Evolutionary conservation across 2,329 filamentous ascomycete species (phyloP).

Genomic region (Arthrobotrys pseudoclavata): DNA sequence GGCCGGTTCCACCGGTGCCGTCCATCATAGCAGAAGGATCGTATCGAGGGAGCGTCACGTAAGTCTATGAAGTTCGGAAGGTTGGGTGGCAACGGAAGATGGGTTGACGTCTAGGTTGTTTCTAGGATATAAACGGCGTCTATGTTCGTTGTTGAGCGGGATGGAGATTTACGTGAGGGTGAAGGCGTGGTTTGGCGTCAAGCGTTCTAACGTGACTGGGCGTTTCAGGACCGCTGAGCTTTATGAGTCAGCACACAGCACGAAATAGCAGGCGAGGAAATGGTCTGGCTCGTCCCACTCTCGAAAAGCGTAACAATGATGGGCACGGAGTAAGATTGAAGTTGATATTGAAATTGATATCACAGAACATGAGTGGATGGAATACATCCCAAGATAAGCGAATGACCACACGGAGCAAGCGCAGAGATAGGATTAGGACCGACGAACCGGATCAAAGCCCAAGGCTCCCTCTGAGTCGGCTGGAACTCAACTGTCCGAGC

Average conservation of each 20-base stretch:
- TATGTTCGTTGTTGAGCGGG: conserved; percentile 7
- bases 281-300: background rate
- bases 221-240: conserved; percentile 40
- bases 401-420: conserved; percentile 14
- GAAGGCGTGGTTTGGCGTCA: conserved; percentile 40
- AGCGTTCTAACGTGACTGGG: conserved; percentile 55
- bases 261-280: conserved; percentile 2
- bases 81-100: background rate
- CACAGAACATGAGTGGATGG: conserved; percentile 3
- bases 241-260: conserved; percentile 46
- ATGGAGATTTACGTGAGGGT: conserved; percentile 16
- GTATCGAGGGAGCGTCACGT: conserved; percentile 26
- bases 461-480: conserved; percentile 15
- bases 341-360: conserved; percentile 14
- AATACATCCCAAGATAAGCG: conserved; percentile 15
- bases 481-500: background rate
- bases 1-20: conserved; percentile 21
- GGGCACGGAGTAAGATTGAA: conserved; percentile 5
- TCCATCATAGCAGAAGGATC: conserved; percentile 29
- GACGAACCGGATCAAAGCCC: conserved; percentile 13
- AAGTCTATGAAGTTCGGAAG: background rate
- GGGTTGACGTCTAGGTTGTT: background rate
- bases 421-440: conserved; percentile 7
- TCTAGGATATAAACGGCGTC: conserved; percentile 20
- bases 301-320: background rate